phyloP scores from a whole-genome alignment of 2,329 filamentous ascomycete species.

The Apiospora pterosperma region DNA sequence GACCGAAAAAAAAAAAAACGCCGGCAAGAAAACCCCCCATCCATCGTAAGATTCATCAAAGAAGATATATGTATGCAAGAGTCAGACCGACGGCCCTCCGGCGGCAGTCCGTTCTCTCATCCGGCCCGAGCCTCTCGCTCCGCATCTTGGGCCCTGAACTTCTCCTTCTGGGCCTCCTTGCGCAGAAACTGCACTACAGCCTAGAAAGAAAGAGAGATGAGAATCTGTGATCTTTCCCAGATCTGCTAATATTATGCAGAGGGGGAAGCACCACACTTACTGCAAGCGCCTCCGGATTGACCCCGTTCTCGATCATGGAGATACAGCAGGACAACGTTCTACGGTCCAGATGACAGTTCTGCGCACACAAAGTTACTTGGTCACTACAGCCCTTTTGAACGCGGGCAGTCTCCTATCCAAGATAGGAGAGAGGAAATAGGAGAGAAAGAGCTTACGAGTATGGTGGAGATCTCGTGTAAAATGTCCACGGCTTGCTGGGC shows the following conservation, averaged over 20 bases:
- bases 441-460: constrained; percentile 63
- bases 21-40: not conserved
- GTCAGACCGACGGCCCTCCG: not conserved
- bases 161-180: constrained; percentile 50
- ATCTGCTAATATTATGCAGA: not conserved
- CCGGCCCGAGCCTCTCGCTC: constrained; percentile 3
- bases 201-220: constrained; percentile 30
- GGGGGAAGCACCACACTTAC: constrained; percentile 51
- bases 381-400: not conserved
- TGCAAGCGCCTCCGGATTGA: constrained; percentile 91
- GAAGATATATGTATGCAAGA: not conserved
- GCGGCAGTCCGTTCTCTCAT: not conserved
- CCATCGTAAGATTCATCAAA: not conserved
- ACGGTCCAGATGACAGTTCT: constrained; percentile 94
- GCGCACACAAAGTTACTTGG: not conserved
- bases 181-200: constrained; percentile 59
- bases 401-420: not conserved
- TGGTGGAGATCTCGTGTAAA: constrained; percentile 79
- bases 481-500: constrained; percentile 83
- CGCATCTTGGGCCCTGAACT: constrained; percentile 31
- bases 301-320: constrained; percentile 93
- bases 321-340: constrained; percentile 92
- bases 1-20: not conserved
- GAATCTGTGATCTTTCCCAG: not conserved
- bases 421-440: not conserved